These are phyloP conservation scores for Evernia prunastri DNA, from an alignment of 495 filamentous ascomycete genomes.

Conservation along the genomic window DNA sequence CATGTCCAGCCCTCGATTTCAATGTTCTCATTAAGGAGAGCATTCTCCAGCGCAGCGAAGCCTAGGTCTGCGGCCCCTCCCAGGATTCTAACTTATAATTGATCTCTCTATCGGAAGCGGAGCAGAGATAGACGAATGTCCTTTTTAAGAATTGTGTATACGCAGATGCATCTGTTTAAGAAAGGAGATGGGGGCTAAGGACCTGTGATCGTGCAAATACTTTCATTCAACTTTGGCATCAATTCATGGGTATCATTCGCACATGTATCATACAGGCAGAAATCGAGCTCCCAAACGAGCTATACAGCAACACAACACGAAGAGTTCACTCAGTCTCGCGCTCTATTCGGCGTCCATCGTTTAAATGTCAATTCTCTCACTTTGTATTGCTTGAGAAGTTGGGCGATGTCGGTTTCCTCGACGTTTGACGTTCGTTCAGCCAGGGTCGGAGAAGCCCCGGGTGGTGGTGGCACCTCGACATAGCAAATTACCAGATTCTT, in stretches of 20 bases:
- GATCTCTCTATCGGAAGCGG: neutral
- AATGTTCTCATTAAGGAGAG: neutral
- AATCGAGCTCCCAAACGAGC: neutral
- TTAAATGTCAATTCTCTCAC: constrained; percentile 76
- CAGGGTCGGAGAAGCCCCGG: constrained; percentile 32
- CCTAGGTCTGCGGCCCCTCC: neutral
- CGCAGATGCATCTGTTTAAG: neutral
- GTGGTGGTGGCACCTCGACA: constrained; percentile 83
- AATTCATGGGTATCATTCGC: constrained; percentile 10
- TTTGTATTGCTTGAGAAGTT: constrained; percentile 61
- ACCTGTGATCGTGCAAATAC: neutral
- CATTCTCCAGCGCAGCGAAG: neutral
- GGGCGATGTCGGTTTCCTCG: constrained; percentile 49
- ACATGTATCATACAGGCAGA: neutral
- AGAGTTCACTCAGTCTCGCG: constrained; percentile 46
- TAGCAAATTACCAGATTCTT: constrained; percentile 86
- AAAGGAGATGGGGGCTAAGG: neutral
- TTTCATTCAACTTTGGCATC: neutral
- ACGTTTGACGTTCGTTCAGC: constrained; percentile 30
- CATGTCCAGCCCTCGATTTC: neutral
- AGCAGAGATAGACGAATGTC: too few species aligned
- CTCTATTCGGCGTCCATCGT: constrained; percentile 80
- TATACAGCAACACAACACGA: neutral
- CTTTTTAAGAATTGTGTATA: too few species aligned
- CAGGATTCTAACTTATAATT: neutral